Base-by-base conservation (phyloP, 768 basidiomycete species). In the Sporobolomyces phaffii region DNA sequence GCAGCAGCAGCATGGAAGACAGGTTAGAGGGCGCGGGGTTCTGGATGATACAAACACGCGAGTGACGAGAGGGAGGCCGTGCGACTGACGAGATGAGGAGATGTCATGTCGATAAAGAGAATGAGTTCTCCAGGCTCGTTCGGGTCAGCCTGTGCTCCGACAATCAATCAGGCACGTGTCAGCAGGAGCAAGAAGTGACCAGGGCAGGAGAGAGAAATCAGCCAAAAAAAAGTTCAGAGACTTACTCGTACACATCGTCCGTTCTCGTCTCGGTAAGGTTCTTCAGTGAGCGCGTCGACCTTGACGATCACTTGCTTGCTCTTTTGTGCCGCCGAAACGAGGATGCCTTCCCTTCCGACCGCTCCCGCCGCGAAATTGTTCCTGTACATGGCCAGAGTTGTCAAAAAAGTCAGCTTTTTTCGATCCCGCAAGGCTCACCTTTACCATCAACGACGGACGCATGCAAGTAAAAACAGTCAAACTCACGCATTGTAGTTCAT, bases 41-140 rank as follows among this genome's bases (percentile, higher is more conserved):
- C n/a, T n/a, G n/a, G n/a, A n/a, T n/a, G n/a, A 31, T 33, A 2
- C 18, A 20, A 7, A 31, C 5, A 22, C 17, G 48, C 29, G 24
- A 43, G 0, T 6, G 24, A 43, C 0, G 15, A 31, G 38, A 33
- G n/a, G 5, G 15, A 22, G 26, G 51, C n/a, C n/a, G n/a, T n/a
- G n/a, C n/a, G 47, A 53, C 61, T 49, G 17, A 68, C 66, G 49
- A 66, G 57, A 52, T 61, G 53, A 17, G 61, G 61, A 15, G 57
- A 60, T 1, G 41, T 41, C 26, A 47, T 48, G 28, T 57, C 59
- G 13, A 72, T 67, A 15, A n/a, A 31, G 20, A 52, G 33, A 9
- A 72, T 40, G 28, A 72, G 50, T 64, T 72, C 72, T 41, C 72
- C 72, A 13, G 51, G 45, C 51, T 69, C 68, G 49, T 60, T 54